Conservation (phyloP, 1,284 basidiomycete genomes). For the Phellopilus nigrolimitatus region DNA sequence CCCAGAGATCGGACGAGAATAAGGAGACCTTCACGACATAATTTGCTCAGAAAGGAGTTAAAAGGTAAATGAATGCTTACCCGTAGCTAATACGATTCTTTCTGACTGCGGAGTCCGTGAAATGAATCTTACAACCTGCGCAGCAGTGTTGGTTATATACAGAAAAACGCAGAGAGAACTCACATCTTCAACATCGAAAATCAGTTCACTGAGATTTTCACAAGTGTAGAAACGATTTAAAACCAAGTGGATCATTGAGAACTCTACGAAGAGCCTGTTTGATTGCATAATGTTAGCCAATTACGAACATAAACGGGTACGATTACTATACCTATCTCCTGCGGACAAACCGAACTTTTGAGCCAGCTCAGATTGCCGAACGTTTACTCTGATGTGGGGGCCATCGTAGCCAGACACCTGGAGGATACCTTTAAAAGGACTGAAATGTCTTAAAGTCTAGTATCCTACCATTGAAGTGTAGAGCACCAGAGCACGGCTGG, state of each 20-base stretch:
- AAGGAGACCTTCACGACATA: conserved; percentile 46
- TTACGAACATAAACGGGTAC: neutral
- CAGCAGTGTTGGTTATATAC: too few species aligned
- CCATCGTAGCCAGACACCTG: conserved; percentile 62
- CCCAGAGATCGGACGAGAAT: conserved; percentile 60
- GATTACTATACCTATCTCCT: conserved; percentile 53
- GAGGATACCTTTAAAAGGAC: neutral
- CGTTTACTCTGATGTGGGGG: conserved; percentile 55
- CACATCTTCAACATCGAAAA: conserved; percentile 60
- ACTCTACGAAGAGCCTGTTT: conserved; percentile 53
- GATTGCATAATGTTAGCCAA: neutral
- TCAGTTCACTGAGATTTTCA: conserved; percentile 56
- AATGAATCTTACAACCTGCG: conserved; percentile 50
- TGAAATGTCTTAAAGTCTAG: neutral
- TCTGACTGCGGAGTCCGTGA: conserved; percentile 54
- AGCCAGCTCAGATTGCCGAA: conserved; percentile 57
- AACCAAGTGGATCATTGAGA: conserved; percentile 50
- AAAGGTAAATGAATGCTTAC: conserved; percentile 29
- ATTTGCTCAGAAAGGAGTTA: conserved; percentile 8
- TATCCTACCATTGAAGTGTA: conserved; percentile 41
- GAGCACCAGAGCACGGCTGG: conserved; percentile 55
- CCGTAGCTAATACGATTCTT: conserved; percentile 47
- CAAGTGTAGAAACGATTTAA: conserved; percentile 54
- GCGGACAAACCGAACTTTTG: conserved; percentile 60
- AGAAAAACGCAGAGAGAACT: too few species aligned